These are phyloP conservation scores for Sarocladium kiliense DNA, from an alignment of 2,329 filamentous ascomycete genomes.

Conservation along the genomic window DNA sequence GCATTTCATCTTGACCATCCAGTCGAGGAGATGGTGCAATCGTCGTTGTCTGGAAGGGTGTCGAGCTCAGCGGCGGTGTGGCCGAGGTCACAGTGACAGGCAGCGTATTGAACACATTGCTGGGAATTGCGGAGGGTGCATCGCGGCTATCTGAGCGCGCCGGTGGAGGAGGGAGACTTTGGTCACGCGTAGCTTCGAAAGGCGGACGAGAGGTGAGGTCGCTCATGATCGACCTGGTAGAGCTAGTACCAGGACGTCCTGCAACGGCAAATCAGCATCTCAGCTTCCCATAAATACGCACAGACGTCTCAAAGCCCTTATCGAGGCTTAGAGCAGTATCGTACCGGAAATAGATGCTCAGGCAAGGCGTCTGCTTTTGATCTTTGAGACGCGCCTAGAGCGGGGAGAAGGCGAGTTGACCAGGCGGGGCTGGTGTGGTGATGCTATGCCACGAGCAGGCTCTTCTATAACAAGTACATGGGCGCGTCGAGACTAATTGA, in stretches of 20 bases:
- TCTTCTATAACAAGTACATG: slow-evolving; percentile 33
- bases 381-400: background rate
- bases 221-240: slow-evolving; percentile 8
- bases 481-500: background rate
- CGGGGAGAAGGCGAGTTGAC: slow-evolving; percentile 7
- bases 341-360: background rate
- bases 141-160: background rate
- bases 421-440: slow-evolving; percentile 6
- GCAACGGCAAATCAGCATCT: background rate
- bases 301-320: too few species aligned
- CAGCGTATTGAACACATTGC: background rate
- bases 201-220: background rate
- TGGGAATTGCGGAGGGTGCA: background rate
- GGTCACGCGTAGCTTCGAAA: background rate
- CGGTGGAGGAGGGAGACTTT: background rate
- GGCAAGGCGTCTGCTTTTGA: background rate
- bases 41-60: slow-evolving; percentile 11
- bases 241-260: background rate
- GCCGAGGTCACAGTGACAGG: slow-evolving; percentile 2
- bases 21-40: slow-evolving; percentile 12
- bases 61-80: background rate
- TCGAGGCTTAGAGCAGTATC: background rate
- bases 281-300: background rate
- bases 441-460: slow-evolving; percentile 12
- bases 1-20: background rate